Evolutionary conservation across 108 stramenopile species (phyloP), one percentile per base, ranked within the genome.

Genomic region (Fragilaria crotonensis): DNA sequence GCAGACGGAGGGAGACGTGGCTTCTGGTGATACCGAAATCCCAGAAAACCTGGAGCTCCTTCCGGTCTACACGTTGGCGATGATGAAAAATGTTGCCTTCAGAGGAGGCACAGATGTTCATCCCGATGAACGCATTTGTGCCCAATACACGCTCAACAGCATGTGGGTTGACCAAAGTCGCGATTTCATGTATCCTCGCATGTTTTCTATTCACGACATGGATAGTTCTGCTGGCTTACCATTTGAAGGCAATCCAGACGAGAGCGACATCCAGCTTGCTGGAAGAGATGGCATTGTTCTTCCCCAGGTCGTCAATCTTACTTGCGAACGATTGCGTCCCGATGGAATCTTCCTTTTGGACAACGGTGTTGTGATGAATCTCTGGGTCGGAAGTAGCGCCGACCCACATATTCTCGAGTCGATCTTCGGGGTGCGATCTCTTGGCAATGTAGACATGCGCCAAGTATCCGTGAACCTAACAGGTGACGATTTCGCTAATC

Each of bases 171-270:
- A 63, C n/a, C 78, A 81, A 19, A 74, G 78, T 26, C 75, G 75
- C 41, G 60, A 71, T 54, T 98, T 81, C 76, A 66, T 94, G 25
- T 96, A 99, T 68, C 97, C 98, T 2, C 92, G 94, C 27, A 79
- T 99, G 77, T 98, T 97, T 76, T 72, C 86, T 22, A 47, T 99
- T 30, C 97, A 99, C 73, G 83, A 89, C 45, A 95, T 99, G 95
- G 59, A 59, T 5, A 36, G 67, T 3, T 75, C 70, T 57, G 95
- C 74, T 30, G 88, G 85, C 17, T 71, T 73, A 57, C 59, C 78
- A 7, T 31, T 33, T 29, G 73, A 75, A 59, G 73, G 79, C 33
- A 50, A 44, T 48, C 33, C 50, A 33, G 49, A 76, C 23, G 71
- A 25, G 9, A 45, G 44, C 3, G 63, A 73, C 3, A 73, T 72